A percentile compares a stretch with the other conserved stretches of the same genome.
These are phyloP conservation scores for Xanthoconium stramineum DNA, from an alignment of 768 basidiomycete genomes.

Conservation along the genomic window DNA sequence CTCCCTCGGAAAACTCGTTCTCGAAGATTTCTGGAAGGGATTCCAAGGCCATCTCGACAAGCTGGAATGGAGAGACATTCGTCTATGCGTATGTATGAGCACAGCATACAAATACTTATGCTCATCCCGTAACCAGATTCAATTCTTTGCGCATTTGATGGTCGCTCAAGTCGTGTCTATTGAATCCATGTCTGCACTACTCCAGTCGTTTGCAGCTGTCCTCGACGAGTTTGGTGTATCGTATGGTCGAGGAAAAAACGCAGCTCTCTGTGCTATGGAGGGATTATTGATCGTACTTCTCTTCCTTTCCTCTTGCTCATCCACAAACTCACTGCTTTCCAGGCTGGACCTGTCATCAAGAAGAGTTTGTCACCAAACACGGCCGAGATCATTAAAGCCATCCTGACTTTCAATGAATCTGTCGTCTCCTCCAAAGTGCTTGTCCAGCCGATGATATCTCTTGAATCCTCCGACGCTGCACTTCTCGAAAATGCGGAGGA, in stretches of 20 bases:
- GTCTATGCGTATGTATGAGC: slow-evolving; percentile 66
- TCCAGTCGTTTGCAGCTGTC: slow-evolving; percentile 82
- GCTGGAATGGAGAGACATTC: slow-evolving; percentile 85
- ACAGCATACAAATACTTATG: neutral
- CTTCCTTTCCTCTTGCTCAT: neutral
- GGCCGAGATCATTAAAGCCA: slow-evolving; percentile 64
- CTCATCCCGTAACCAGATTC: slow-evolving; percentile 54
- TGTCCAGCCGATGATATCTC: slow-evolving; percentile 56
- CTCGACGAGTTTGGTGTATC: slow-evolving; percentile 89
- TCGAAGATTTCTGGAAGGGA: slow-evolving; percentile 89
- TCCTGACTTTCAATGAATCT: slow-evolving; percentile 69
- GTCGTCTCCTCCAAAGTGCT: slow-evolving; percentile 56
- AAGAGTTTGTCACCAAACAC: slow-evolving; percentile 56
- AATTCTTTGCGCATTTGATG: slow-evolving; percentile 89
- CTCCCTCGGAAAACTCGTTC: slow-evolving; percentile 65
- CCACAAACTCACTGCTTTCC: neutral
- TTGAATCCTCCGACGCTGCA: slow-evolving; percentile 41
- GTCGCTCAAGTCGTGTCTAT: slow-evolving; percentile 70
- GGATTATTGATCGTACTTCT: slow-evolving; percentile 66
- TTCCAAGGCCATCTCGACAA: slow-evolving; percentile 89
- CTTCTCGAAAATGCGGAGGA: slow-evolving; percentile 57
- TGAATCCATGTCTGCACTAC: slow-evolving; percentile 74
- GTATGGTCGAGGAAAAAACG: slow-evolving; percentile 76
- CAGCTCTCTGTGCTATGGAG: slow-evolving; percentile 78
- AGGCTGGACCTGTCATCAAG: slow-evolving; percentile 72